Evolutionary conservation across 2,329 filamentous ascomycete species (phyloP), one percentile per base, ranked within the genome.

Genomic region (Colletotrichum godetiae): DNA sequence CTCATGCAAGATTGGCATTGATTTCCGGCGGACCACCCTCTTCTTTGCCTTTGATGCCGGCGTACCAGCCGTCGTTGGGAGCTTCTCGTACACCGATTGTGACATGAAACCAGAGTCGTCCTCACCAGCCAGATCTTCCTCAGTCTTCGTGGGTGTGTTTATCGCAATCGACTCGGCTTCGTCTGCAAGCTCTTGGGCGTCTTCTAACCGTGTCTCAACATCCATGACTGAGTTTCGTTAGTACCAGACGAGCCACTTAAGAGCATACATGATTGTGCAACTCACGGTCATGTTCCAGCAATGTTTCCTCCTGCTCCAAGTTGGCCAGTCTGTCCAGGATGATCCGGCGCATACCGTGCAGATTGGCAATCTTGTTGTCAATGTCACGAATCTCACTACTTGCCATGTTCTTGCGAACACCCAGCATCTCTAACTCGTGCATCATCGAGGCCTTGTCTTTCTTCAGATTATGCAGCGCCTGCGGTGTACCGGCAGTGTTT

Each of bases 371-470:
- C 84, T 98, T 99, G 84, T 93, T 95, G 84, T 99, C 97, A 74
- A 99, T 98, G 80, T 99, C 97, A 73, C 92, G 91, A 72, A 99
- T 98, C 83, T 99, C 97, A 75, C 94, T 94, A 79, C 95, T 97
- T 77, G 95, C 96, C 96, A 99, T 98, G 80, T 97, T 98, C 84
- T 99, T 99, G 73, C 97, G 91, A 75, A 98, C 91, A 4, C 93
- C 90, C 85, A 98, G 91, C 90, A 98, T 94, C 80, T 98, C 95
- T 77, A 99, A 87, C 76, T 94, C 91, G 82, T 97, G 95, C 85
- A 93, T 92, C 85, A 98, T 88, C 67, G 90, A 87, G 56, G 93
- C 90, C 81, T 94, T 94, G 77, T 97, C 95, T 80, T 92, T 94
- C 82, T 93, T 94, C 76, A 98, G 84, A 77, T 92, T 92, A 59